Evolutionary conservation across 148 eudicot genomes (phyloP).

Genomic region (Rhododendron williamsianum): DNA sequence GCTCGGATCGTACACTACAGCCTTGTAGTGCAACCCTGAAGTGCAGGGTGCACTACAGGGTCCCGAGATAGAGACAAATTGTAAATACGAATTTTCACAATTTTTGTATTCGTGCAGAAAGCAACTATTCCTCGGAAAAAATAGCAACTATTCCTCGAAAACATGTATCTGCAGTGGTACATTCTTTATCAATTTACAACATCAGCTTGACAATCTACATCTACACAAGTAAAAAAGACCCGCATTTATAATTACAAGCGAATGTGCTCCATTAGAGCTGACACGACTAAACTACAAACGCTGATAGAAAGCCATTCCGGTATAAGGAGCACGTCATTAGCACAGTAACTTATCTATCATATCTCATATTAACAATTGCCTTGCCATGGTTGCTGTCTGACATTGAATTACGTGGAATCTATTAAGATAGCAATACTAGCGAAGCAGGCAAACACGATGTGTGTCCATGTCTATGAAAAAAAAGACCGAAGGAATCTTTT

Average conservation of each 20-base stretch:
- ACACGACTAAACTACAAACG: not conserved
- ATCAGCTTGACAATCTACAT: not conserved
- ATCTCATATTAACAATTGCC: not conserved
- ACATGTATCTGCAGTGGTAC: not conserved
- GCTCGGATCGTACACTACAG: too few relatives aligned
- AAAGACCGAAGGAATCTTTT: too few relatives aligned
- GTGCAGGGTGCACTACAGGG: too few relatives aligned
- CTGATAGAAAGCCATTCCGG: not conserved
- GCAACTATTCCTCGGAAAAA: too few relatives aligned
- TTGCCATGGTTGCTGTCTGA: not conserved
- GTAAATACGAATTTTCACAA: not conserved
- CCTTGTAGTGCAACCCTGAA: too few relatives aligned
- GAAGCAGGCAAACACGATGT: too few relatives aligned
- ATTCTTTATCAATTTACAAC: not conserved
- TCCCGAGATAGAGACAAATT: too few relatives aligned
- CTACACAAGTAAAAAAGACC: not conserved
- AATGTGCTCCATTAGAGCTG: not conserved
- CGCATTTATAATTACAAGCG: not conserved
- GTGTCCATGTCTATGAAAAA: too few relatives aligned
- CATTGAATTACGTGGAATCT: not conserved
- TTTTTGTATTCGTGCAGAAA: too few relatives aligned
- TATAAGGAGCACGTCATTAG: not conserved
- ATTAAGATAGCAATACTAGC: not conserved
- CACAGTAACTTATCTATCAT: not conserved
- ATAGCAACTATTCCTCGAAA: too few relatives aligned